Conservation (phyloP, 2,329 filamentous ascomycete genomes). For the Paecilomyces sp. region DNA sequence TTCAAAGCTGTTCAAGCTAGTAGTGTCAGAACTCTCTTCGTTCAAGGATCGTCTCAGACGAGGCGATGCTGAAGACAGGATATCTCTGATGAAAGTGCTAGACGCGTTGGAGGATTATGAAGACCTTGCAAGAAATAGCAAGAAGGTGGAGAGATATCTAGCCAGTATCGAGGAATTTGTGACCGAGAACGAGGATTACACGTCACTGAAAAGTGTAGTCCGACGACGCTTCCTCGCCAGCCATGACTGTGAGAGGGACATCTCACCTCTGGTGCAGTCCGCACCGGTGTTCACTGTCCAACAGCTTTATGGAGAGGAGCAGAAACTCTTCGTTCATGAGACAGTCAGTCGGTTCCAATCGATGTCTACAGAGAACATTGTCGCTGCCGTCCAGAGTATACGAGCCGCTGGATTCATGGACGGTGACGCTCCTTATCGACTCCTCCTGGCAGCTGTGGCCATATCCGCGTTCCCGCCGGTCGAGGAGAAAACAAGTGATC, state of each 20-base stretch:
- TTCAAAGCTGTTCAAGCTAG: conserved; percentile 23
- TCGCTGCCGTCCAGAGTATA: conserved; percentile 23
- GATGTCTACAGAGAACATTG: conserved; percentile 23
- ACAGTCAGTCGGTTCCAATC: conserved; percentile 26
- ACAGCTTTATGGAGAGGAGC: conserved; percentile 30
- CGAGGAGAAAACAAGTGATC: conserved; percentile 30
- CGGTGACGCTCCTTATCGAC: conserved; percentile 20
- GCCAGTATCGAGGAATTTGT: conserved; percentile 27
- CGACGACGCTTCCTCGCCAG: conserved; percentile 27
- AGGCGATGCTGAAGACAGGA: conserved; percentile 20
- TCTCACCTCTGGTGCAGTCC: conserved; percentile 24
- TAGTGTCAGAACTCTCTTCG: conserved; percentile 27
- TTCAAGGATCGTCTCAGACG: conserved; percentile 28
- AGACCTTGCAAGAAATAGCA: conserved; percentile 25
- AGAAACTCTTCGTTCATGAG: conserved; percentile 28
- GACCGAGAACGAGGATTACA: conserved; percentile 26
- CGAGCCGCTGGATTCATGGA: conserved; percentile 22
- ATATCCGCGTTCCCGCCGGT: conserved; percentile 23
- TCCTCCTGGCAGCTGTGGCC: conserved; percentile 31
- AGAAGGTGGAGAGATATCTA: conserved; percentile 27
- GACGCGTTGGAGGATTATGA: conserved; percentile 34
- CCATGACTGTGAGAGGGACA: conserved; percentile 18
- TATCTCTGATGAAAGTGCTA: conserved; percentile 29
- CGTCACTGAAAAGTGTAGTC: conserved; percentile 20
- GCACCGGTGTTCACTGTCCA: conserved; percentile 27